A percentile compares a stretch with the other conserved stretches of the same genome.
Evolutionary conservation across 73 alveolate genomes (phyloP).

Genomic region (Paramecium octaurelia): DNA sequence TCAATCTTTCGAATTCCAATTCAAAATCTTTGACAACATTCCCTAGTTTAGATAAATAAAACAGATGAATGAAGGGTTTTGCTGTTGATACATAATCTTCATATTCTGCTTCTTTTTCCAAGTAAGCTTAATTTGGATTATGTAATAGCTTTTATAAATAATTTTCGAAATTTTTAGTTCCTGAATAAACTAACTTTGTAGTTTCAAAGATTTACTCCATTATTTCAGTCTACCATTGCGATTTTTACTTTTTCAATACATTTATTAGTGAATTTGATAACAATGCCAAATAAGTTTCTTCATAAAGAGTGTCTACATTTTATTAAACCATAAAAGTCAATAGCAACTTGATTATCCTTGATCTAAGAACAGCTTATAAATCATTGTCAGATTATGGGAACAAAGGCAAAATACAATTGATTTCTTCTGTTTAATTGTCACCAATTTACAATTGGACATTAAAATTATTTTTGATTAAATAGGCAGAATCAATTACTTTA

Average conservation of each 20-base stretch:
- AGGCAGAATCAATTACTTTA: constrained; percentile 16
- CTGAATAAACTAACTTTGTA: not conserved
- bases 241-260: not conserved
- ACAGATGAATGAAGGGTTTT: not conserved
- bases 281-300: constrained; percentile 47
- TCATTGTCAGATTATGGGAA: not conserved
- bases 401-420: constrained; percentile 43
- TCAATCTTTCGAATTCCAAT: not conserved
- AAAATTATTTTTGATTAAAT: constrained; percentile 21
- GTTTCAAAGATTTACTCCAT: not conserved
- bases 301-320: constrained; percentile 44
- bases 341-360: constrained; percentile 43
- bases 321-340: constrained; percentile 50
- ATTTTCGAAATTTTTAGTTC: constrained; percentile 32
- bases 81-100: constrained; percentile 27
- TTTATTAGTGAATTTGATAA: not conserved
- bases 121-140: constrained; percentile 27
- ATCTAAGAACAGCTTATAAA: constrained; percentile 48
- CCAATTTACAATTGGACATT: not conserved
- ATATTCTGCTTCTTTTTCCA: constrained; percentile 18
- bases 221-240: not conserved
- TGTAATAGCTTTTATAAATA: constrained; percentile 6
- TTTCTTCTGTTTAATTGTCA: constrained; percentile 22
- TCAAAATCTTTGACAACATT: not conserved
- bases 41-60: not conserved